These are phyloP conservation scores for Fusarium sp. DNA, from an alignment of 2,329 filamentous ascomycete species.

Conservation along the genomic window DNA sequence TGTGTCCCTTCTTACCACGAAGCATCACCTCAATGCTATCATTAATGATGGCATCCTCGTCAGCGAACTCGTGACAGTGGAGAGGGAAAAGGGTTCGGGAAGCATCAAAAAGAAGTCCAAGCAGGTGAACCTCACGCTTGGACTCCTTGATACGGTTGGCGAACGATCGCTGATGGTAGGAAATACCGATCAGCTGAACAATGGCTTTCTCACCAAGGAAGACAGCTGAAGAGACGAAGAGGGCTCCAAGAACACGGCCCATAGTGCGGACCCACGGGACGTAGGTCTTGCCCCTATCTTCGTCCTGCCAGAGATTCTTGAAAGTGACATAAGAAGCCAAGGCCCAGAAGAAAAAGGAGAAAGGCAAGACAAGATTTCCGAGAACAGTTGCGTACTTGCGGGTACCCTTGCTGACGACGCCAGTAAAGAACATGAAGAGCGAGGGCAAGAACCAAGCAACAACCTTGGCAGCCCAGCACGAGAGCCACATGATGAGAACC, in stretches of 20 bases:
- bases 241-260: slow-evolving; percentile 73
- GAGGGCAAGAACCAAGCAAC: slow-evolving; percentile 70
- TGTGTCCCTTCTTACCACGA: slow-evolving; percentile 64
- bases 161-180: slow-evolving; percentile 88
- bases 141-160: slow-evolving; percentile 87
- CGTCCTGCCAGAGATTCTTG: slow-evolving; percentile 62
- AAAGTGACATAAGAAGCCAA: slow-evolving; percentile 73
- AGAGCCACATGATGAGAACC: slow-evolving; percentile 76
- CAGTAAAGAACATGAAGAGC: slow-evolving; percentile 76
- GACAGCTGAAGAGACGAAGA: slow-evolving; percentile 76
- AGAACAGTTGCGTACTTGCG: slow-evolving; percentile 78
- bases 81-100: slow-evolving; percentile 90
- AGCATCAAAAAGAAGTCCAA: slow-evolving; percentile 90
- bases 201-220: slow-evolving; percentile 82
- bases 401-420: slow-evolving; percentile 76
- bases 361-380: slow-evolving; percentile 71
- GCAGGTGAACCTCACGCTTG: slow-evolving; percentile 84
- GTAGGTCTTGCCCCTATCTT: slow-evolving; percentile 46
- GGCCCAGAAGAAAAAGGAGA: slow-evolving; percentile 78
- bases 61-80: slow-evolving; percentile 89
- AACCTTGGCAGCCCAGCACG: slow-evolving; percentile 75
- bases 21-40: slow-evolving; percentile 81
- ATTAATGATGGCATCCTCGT: slow-evolving; percentile 93
- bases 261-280: slow-evolving; percentile 69
- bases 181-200: slow-evolving; percentile 86